Evolutionary conservation across 495 filamentous ascomycete genomes (phyloP).

Genomic region (Paragyromitra xinjiangensis): DNA sequence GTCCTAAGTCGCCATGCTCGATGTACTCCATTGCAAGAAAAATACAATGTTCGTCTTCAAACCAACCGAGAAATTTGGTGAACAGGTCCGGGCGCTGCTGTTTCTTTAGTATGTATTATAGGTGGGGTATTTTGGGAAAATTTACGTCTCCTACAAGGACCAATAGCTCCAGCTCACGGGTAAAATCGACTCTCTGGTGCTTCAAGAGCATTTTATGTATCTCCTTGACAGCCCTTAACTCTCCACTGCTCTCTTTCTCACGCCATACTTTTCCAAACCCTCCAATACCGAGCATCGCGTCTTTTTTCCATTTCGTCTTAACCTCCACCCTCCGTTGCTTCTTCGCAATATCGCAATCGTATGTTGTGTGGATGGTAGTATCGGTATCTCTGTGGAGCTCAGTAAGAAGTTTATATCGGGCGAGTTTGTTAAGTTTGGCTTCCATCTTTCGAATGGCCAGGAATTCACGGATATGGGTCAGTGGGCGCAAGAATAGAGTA

Average conservation of each 20-base stretch:
- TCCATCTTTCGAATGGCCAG: not conserved
- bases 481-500: not conserved
- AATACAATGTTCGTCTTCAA: not conserved
- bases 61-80: slow-evolving; percentile 19
- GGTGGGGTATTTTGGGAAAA: not conserved
- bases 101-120: not conserved
- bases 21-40: slow-evolving; percentile 23
- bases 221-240: not conserved
- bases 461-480: not conserved
- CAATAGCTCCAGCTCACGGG: not conserved
- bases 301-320: not conserved
- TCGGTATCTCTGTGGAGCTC: not conserved
- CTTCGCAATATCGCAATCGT: not conserved
- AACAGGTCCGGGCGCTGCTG: slow-evolving; percentile 17
- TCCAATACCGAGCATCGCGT: not conserved
- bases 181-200: not conserved
- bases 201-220: not conserved
- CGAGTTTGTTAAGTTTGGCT: not conserved
- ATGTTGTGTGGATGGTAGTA: not conserved
- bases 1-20: slow-evolving; percentile 14
- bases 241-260: not conserved
- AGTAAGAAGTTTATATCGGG: not conserved
- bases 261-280: not conserved
- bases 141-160: not conserved
- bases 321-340: not conserved